Conservation (phyloP, 768 basidiomycete species). For the Pulveroboletus sp. region DNA sequence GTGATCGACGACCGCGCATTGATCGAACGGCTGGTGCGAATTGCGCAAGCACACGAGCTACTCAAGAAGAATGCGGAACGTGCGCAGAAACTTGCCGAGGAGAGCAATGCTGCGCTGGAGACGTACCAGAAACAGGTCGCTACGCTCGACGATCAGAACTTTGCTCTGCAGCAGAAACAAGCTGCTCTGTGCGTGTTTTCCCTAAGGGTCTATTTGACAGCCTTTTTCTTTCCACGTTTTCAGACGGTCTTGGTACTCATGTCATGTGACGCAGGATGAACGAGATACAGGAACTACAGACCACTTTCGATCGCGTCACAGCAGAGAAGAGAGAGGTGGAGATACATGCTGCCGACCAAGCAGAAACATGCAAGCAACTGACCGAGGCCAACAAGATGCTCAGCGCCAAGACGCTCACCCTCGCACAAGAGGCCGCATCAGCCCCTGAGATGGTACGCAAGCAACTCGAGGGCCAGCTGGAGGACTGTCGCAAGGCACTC, state of each 20-base stretch:
- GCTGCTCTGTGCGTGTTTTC: slow-evolving; percentile 49
- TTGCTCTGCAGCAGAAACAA: slow-evolving; percentile 45
- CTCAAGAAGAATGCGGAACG: slow-evolving; percentile 90
- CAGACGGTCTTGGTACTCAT: not conserved
- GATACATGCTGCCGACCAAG: slow-evolving; percentile 61
- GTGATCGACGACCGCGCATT: slow-evolving; percentile 79
- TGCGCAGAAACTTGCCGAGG: slow-evolving; percentile 85
- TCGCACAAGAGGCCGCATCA: slow-evolving; percentile 35
- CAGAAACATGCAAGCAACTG: slow-evolving; percentile 67
- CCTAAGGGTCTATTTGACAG: not conserved
- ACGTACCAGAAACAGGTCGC: slow-evolving; percentile 88
- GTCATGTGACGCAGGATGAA: slow-evolving; percentile 46
- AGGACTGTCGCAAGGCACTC: slow-evolving; percentile 56
- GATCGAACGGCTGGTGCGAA: slow-evolving; percentile 77
- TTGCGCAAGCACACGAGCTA: slow-evolving; percentile 85
- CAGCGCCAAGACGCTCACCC: slow-evolving; percentile 61
- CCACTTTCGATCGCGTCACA: slow-evolving; percentile 52
- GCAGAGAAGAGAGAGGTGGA: slow-evolving; percentile 70
- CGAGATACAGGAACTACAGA: slow-evolving; percentile 58
- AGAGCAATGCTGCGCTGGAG: slow-evolving; percentile 72
- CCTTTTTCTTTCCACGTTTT: not conserved
- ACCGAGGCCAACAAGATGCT: slow-evolving; percentile 75
- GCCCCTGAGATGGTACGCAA: slow-evolving; percentile 45
- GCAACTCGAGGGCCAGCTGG: slow-evolving; percentile 62
- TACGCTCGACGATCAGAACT: slow-evolving; percentile 72